Base-by-base conservation (phyloP, 441 rosid genomes). In the Gossypium aridum region DNA sequence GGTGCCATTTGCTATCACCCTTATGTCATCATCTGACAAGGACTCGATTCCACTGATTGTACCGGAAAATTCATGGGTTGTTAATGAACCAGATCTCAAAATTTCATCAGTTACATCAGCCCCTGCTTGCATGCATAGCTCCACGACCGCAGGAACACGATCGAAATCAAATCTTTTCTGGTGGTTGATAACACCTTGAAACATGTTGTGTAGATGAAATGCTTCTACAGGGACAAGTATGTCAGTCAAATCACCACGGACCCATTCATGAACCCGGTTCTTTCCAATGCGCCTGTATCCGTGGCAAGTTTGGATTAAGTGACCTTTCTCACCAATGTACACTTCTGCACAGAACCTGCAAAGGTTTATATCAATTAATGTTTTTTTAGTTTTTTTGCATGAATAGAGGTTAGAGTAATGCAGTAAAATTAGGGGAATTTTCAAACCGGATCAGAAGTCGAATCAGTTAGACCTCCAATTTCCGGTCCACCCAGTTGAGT, bases 81-180 rank as follows among this genome's bases (percentile, higher is more conserved):
- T 28, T 13, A 43, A 20, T 54, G 73, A 8, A 68, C 62, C 70
- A 12, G 80, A 39, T 16, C 72, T 76, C 51, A 81, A 31, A 73
- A 76, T 78, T 60, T 80, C 80, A 22, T 80, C 79, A 0, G 70
- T 76, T 16, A 78, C 79, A 71, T 82, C 74, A 37, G 85, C 95
- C 78, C 97, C 97, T 5, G 95, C 97, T 84, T 90, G 96, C 80
- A 86, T 82, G 79, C 97, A 96, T 34, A 92, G 82, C 83, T 96
- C 98, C 77, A 90, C 86, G 69, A 92, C 75, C 0, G 94, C 97
- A 31, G 97, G 91, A 79, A 88, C 81, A 25, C 90, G 96, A 59
- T 91, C 87, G 73, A 82, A 87, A 79, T 93, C 95, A 31, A 92
- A 90, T 78, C 97, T 82, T 71, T 92, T 81, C 16, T 88, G 80